Evolutionary conservation across 2,329 filamentous ascomycete genomes (phyloP).

Genomic region (Podosphaera fusca): DNA sequence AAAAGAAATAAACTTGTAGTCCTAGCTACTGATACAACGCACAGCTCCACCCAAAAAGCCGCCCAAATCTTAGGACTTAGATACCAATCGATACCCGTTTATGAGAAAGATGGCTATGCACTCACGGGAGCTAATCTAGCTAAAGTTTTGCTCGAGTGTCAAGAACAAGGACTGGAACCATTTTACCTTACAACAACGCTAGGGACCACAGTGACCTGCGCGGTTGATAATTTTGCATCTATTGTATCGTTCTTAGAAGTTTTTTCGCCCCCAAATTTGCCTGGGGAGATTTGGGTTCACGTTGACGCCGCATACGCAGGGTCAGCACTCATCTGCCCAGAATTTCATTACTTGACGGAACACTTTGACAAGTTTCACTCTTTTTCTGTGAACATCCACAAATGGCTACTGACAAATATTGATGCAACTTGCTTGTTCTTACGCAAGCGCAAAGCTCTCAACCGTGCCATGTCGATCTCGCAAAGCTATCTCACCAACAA

Average conservation of each 20-base stretch:
- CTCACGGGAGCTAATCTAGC: slow-evolving; percentile 43
- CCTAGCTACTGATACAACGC: slow-evolving; percentile 54
- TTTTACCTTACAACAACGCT: slow-evolving; percentile 72
- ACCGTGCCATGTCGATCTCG: slow-evolving; percentile 53
- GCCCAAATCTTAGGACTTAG: slow-evolving; percentile 71
- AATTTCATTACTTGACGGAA: slow-evolving; percentile 46
- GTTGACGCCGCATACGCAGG: slow-evolving; percentile 87
- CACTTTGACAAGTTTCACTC: slow-evolving; percentile 51
- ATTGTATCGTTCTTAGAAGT: slow-evolving; percentile 15
- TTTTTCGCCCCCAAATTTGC: slow-evolving; percentile 18
- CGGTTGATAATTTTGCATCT: slow-evolving; percentile 50
- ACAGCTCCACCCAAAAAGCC: slow-evolving; percentile 71
- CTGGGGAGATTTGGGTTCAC: slow-evolving; percentile 60
- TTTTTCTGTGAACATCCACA: slow-evolving; percentile 93
- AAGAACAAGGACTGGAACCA: slow-evolving; percentile 48
- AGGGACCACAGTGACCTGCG: slow-evolving; percentile 74
- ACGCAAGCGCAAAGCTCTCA: slow-evolving; percentile 51
- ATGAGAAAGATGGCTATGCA: slow-evolving; percentile 38
- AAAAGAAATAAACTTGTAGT: slow-evolving; percentile 54
- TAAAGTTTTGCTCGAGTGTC: slow-evolving; percentile 37
- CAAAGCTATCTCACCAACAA: slow-evolving; percentile 65
- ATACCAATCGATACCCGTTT: slow-evolving; percentile 44
- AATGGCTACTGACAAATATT: slow-evolving; percentile 90
- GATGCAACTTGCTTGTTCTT: slow-evolving; percentile 67
- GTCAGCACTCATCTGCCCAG: slow-evolving; percentile 57